Evolutionary conservation across 768 basidiomycete species (phyloP).

Genomic region (Trametes coccinea): DNA sequence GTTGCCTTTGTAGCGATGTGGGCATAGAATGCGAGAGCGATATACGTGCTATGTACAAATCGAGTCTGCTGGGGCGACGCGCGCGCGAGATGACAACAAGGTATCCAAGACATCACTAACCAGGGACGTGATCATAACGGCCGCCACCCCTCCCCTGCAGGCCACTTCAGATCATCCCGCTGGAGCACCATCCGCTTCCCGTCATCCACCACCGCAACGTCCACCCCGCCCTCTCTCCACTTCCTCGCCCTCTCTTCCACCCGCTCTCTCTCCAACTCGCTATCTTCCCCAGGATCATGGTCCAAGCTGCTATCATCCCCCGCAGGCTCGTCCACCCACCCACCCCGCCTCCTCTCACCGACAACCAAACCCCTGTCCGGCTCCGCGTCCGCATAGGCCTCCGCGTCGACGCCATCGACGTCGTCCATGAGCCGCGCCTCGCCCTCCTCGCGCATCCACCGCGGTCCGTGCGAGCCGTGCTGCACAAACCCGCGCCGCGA

Average conservation of each 20-base stretch:
- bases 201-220: slow-evolving; percentile 14
- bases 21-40: too few relatives aligned
- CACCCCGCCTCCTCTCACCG: not conserved
- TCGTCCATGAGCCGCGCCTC: slow-evolving; percentile 41
- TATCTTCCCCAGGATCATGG: slow-evolving; percentile 17
- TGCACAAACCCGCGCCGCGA: slow-evolving; percentile 59
- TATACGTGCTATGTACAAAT: slow-evolving; percentile 3
- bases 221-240: slow-evolving; percentile 20
- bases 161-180: slow-evolving; percentile 62
- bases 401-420: slow-evolving; percentile 33
- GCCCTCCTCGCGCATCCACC: slow-evolving; percentile 36
- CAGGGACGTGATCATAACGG: slow-evolving; percentile 33
- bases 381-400: slow-evolving; percentile 23
- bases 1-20: too few relatives aligned
- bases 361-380: not conserved
- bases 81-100: not conserved
- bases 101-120: not conserved
- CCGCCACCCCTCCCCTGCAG: slow-evolving; percentile 56
- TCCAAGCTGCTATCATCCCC: slow-evolving; percentile 28
- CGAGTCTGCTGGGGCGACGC: not conserved
- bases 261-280: slow-evolving; percentile 17
- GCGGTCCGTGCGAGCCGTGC: slow-evolving; percentile 27
- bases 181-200: slow-evolving; percentile 31
- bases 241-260: slow-evolving; percentile 20
- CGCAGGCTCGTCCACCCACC: slow-evolving; percentile 34